Evolutionary conservation across 1,284 basidiomycete genomes (phyloP).

Genomic region (Cronartium quercuum): DNA sequence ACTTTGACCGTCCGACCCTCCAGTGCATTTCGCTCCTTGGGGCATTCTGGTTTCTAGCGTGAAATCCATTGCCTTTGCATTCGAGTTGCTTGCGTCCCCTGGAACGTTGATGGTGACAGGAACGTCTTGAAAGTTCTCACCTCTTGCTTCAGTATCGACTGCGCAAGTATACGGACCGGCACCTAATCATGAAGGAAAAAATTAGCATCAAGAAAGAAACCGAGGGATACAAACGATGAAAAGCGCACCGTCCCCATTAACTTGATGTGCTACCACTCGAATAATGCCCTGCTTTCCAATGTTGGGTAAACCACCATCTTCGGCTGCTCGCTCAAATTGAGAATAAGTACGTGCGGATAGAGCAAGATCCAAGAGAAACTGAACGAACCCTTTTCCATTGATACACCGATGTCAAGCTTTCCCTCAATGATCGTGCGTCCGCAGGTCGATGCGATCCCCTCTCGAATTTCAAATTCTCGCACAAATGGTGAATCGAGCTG

Average conservation of each 20-base stretch:
- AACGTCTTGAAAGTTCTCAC: slow-evolving; percentile 23
- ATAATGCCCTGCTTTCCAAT: slow-evolving; percentile 19
- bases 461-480: slow-evolving; percentile 22
- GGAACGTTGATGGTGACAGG: slow-evolving; percentile 27
- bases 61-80: slow-evolving; percentile 25
- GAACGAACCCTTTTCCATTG: slow-evolving; percentile 16
- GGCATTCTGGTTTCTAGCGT: slow-evolving; percentile 33
- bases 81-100: slow-evolving; percentile 1
- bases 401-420: slow-evolving; percentile 10
- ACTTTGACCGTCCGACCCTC: slow-evolving; percentile 25
- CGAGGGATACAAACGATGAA: background rate
- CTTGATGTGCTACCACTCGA: slow-evolving; percentile 26
- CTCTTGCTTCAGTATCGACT: slow-evolving; percentile 24
- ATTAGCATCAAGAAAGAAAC: too few relatives aligned
- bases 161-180: slow-evolving; percentile 25
- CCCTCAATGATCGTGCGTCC: slow-evolving; percentile 33
- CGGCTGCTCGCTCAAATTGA: slow-evolving; percentile 4
- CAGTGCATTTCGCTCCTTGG: slow-evolving; percentile 20
- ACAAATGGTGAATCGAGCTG: slow-evolving; percentile 32
- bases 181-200: background rate
- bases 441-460: slow-evolving; percentile 24
- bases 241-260: slow-evolving; percentile 34
- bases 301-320: slow-evolving; percentile 31
- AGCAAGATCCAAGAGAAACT: background rate
- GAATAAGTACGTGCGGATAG: background rate